Evolutionary conservation across 805 yeast genomes (phyloP), one percentile per base, ranked within the genome.

Genomic region (Barnettozyma wickerhamii): DNA sequence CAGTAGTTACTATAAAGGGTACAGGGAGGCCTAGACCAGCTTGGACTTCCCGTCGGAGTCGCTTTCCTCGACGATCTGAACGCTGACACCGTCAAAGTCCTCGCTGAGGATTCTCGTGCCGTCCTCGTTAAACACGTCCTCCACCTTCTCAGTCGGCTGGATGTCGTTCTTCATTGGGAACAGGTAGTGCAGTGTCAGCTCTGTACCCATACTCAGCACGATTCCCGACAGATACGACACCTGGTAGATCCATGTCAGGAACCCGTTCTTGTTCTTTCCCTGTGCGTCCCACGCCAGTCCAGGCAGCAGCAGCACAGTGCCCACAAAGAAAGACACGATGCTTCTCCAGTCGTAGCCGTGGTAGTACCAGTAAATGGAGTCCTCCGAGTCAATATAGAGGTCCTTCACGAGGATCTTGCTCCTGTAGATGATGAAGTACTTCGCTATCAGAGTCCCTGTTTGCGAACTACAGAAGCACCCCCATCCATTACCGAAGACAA

Each of bases 331-430:
- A 7, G 58, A 46, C 7, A 33, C 41, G n/a, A 52, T 35, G 10
- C 53, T 41, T 45, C 61, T 51, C 61, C 60, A 56, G 44, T 56
- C 57, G 29, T 49, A n/a, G 10, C 60, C 60, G 15, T 45, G 36
- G 29, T 40, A 42, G 33, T 43, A 47, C 51, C 50, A 47, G 33
- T 55, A 49, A 28, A 49, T 50, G 6, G 56, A 52, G 26, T 32
- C 29, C 10, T 13, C 15, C 15, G 33, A 31, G 5, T 35, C 26
- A 20, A 45, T 35, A 30, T 52, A 52, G 4, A 52, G 39, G 21
- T 52, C 54, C 30, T 48, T 46, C 28, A 54, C 20, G 13, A 49
- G 29, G 19, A 51, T 33, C 33, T 50, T 52, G 34, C 47, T 43
- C 32, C 38, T 46, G 40, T 53, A 49, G 9, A 52, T 46, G 27